A percentile compares a stretch with the other conserved stretches of the same genome.
These are phyloP conservation scores for Aspergillus eucalypticola DNA, from an alignment of 2,329 filamentous ascomycete species.

Conservation along the genomic window DNA sequence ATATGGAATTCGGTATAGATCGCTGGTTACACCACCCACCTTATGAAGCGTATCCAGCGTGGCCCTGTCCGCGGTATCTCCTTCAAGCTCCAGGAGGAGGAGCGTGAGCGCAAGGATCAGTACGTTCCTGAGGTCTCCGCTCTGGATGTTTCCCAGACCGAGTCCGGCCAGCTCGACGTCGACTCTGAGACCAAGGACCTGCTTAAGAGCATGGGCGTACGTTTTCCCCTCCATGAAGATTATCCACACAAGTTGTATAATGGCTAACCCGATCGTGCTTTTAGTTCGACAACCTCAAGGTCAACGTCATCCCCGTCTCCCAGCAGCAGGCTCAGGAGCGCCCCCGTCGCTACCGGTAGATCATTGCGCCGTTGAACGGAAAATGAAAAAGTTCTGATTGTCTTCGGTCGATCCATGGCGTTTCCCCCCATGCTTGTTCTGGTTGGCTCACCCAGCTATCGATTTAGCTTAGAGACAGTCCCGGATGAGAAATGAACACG, in stretches of 20 bases:
- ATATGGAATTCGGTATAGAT: slow-evolving; percentile 57
- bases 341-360: slow-evolving; percentile 61
- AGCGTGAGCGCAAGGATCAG: slow-evolving; percentile 99
- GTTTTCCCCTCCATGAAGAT: slow-evolving; percentile 46
- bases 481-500: slow-evolving; percentile 43
- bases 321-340: slow-evolving; percentile 87
- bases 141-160: slow-evolving; percentile 92
- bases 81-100: slow-evolving; percentile 99
- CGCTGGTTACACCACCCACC: slow-evolving; percentile 95
- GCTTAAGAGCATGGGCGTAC: slow-evolving; percentile 96
- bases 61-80: slow-evolving; percentile 99
- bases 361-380: slow-evolving; percentile 11
- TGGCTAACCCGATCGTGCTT: background rate
- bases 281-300: slow-evolving; percentile 94
- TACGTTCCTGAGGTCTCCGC: slow-evolving; percentile 99
- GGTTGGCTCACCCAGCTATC: slow-evolving; percentile 29
- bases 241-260: background rate
- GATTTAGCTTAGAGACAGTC: slow-evolving; percentile 33
- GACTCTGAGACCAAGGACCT: slow-evolving; percentile 98
- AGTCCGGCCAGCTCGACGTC: slow-evolving; percentile 90
- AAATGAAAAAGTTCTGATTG: slow-evolving; percentile 26
- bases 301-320: slow-evolving; percentile 89
- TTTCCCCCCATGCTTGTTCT: slow-evolving; percentile 26
- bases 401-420: slow-evolving; percentile 34
- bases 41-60: slow-evolving; percentile 99